phyloP scores from a whole-genome alignment of 139 green algal species.

The Micractinium conductrix region DNA sequence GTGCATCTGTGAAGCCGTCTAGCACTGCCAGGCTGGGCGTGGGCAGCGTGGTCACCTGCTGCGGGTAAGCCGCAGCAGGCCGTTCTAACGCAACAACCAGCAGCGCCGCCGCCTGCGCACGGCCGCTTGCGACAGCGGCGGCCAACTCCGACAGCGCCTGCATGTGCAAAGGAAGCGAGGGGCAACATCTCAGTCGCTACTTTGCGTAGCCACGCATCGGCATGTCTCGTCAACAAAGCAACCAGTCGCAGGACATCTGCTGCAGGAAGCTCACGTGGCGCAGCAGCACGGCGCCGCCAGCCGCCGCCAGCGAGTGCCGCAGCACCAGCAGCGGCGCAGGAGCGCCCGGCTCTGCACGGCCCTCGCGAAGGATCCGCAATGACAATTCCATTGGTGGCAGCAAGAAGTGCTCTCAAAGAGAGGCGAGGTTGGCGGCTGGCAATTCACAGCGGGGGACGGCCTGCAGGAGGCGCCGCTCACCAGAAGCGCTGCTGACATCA shows the following conservation, averaged over 20 bases:
- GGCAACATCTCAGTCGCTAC: no score
- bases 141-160: conserved; percentile 29
- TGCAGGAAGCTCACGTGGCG: conserved; percentile 2
- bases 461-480: no score
- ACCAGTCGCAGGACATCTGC: no score
- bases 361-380: conserved; percentile 12
- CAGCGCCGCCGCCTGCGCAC: conserved; percentile 3
- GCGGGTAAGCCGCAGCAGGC: conserved; percentile 13
- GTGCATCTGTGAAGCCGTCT: conserved; percentile 22
- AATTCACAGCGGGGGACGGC: no score
- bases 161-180: no score
- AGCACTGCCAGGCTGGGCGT: neutral
- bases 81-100: conserved; percentile 10
- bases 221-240: no score
- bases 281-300: conserved; percentile 38
- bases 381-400: neutral
- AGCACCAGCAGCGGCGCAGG: conserved; percentile 30
- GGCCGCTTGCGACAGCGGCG: neutral
- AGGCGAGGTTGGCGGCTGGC: no score
- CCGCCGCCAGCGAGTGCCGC: conserved; percentile 10
- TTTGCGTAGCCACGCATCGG: no score
- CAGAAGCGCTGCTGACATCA: no score
- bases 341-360: neutral
- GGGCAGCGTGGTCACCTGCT: neutral
- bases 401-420: no score